phyloP scores from a whole-genome alignment of 148 eudicot species.

The Nepenthes mirabilis region DNA sequence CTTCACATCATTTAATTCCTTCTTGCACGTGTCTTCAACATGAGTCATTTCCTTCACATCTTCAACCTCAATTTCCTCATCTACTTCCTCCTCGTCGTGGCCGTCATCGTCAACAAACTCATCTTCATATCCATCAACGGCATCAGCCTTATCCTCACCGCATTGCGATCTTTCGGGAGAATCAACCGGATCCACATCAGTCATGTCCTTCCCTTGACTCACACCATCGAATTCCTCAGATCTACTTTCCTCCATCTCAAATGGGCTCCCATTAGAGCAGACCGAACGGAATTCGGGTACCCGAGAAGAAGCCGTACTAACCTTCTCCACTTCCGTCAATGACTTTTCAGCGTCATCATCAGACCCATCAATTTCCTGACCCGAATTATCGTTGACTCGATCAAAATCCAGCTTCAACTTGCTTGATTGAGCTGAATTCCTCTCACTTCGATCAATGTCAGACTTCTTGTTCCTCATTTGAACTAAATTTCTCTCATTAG shows the following conservation, averaged over 20 bases:
- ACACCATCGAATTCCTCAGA: slow-evolving; percentile 16
- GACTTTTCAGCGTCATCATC: slow-evolving; percentile 15
- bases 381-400: slow-evolving; percentile 1
- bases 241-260: slow-evolving; percentile 9
- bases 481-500: slow-evolving; percentile 4
- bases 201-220: slow-evolving; percentile 21
- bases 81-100: slow-evolving; percentile 13
- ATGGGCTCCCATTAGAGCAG: background rate
- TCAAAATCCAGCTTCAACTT: slow-evolving; percentile 6
- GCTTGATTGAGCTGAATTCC: slow-evolving; percentile 5
- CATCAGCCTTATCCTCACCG: slow-evolving; percentile 6
- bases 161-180: slow-evolving; percentile 5
- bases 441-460: background rate
- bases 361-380: slow-evolving; percentile 7
- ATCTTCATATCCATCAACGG: slow-evolving; percentile 9
- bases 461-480: slow-evolving; percentile 9
- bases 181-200: slow-evolving; percentile 16
- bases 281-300: background rate
- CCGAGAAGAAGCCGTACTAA: background rate
- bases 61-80: slow-evolving; percentile 7
- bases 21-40: slow-evolving; percentile 15
- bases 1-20: slow-evolving; percentile 21
- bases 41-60: slow-evolving; percentile 24
- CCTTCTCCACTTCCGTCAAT: background rate
- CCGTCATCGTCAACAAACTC: slow-evolving; percentile 11